A percentile compares a stretch with the other conserved stretches of the same genome.
These are phyloP conservation scores for Naganishia sp. DNA, from an alignment of 1,284 basidiomycete species.

Conservation along the genomic window DNA sequence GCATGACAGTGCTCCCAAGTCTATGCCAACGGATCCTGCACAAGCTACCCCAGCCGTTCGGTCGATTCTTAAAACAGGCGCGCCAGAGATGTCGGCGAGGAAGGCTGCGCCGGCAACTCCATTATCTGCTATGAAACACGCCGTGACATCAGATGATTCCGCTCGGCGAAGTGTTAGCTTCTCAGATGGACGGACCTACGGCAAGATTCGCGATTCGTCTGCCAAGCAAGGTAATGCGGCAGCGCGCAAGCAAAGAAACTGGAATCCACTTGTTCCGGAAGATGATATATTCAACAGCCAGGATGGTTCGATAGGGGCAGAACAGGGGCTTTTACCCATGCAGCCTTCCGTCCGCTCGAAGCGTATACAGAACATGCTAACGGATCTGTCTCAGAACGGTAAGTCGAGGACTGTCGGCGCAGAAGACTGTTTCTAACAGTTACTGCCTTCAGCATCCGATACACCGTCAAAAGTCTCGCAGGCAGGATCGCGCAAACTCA, in stretches of 20 bases:
- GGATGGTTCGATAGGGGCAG: slow-evolving; percentile 38
- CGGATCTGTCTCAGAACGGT: slow-evolving; percentile 68
- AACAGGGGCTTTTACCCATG: slow-evolving; percentile 45
- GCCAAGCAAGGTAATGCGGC: slow-evolving; percentile 23
- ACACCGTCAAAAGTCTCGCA: slow-evolving; percentile 67
- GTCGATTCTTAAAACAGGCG: slow-evolving; percentile 19
- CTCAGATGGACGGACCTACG: slow-evolving; percentile 82
- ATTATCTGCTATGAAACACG: slow-evolving; percentile 23
- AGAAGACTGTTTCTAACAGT: slow-evolving; percentile 44
- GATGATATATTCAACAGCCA: slow-evolving; percentile 51
- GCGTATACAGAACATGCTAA: slow-evolving; percentile 74
- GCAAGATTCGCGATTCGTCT: slow-evolving; percentile 59
- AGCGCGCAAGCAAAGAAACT: slow-evolving; percentile 29
- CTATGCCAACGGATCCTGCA: slow-evolving; percentile 17
- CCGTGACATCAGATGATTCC: slow-evolving; percentile 33
- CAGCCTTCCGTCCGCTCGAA: slow-evolving; percentile 70
- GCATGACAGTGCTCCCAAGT: slow-evolving; percentile 14
- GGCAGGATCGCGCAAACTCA: slow-evolving; percentile 17
- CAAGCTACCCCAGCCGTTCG: slow-evolving; percentile 10
- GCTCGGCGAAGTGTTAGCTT: slow-evolving; percentile 86
- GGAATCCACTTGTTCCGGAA: slow-evolving; percentile 34
- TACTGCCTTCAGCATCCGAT: slow-evolving; percentile 54
- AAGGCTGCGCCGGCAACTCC: slow-evolving; percentile 3
- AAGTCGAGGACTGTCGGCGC: slow-evolving; percentile 41
- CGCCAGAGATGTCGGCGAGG: slow-evolving; percentile 16